Evolutionary conservation across 1,284 basidiomycete genomes (phyloP).

Genomic region (Trichosporon sp.): DNA sequence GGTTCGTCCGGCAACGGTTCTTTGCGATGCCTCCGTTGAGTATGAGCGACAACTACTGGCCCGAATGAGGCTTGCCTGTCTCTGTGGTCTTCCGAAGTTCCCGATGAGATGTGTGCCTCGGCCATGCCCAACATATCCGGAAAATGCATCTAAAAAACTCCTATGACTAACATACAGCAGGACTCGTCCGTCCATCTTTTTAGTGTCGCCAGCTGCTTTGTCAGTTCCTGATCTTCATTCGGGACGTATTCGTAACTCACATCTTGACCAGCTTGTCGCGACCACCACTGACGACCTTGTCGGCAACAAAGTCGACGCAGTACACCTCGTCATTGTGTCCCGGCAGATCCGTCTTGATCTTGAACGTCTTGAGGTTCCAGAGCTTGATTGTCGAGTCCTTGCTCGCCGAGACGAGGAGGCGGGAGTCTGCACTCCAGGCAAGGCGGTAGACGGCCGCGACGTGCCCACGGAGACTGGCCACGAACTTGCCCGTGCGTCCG

Average conservation of each 20-base stretch:
- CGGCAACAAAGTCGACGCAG: constrained; percentile 95
- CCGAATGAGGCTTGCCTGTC: no score
- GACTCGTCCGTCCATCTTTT: background rate
- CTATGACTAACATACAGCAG: background rate
- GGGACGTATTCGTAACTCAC: no score
- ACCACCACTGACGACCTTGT: constrained; percentile 95
- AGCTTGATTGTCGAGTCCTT: constrained; percentile 97
- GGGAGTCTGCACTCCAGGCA: constrained; percentile 90
- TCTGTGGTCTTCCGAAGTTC: no score
- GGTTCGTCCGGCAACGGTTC: no score
- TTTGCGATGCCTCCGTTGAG: no score
- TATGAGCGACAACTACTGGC: no score
- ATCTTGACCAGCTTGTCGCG: constrained; percentile 58
- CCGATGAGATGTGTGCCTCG: no score
- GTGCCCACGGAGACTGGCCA: constrained; percentile 85
- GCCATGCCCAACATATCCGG: background rate
- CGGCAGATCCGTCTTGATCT: constrained; percentile 85
- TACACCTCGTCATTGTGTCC: constrained; percentile 98
- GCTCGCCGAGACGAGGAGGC: constrained; percentile 85
- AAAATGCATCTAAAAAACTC: background rate
- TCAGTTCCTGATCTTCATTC: no score
- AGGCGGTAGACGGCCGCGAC: constrained; percentile 90
- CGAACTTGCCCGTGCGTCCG: constrained; percentile 81
- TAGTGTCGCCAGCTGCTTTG: constrained; percentile 13
- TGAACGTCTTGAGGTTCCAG: constrained; percentile 92